Percentiles rank a stretch among this genome's conserved stretches.
Evolutionary conservation across 305 asterid species (phyloP).

Genomic region (Fraxinus velutina): DNA sequence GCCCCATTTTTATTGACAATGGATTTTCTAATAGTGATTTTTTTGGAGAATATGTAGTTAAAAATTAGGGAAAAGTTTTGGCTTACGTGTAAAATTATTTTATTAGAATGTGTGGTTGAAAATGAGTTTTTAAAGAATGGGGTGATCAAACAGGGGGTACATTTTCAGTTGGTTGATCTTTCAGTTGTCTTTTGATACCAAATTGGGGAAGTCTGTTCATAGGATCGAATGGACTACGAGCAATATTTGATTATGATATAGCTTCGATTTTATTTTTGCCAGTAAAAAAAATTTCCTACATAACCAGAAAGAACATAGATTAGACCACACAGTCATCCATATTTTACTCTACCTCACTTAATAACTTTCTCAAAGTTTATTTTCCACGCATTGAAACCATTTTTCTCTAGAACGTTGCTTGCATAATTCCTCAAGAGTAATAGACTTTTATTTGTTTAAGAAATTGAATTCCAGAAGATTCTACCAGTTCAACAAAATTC

Average conservation of each 20-base stretch:
- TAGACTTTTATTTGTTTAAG: background rate
- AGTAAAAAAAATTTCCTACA: background rate
- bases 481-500: background rate
- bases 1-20: background rate
- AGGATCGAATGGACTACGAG: background rate
- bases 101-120: background rate
- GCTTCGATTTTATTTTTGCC: background rate
- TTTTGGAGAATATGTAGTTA: background rate
- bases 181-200: background rate
- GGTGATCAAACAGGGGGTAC: background rate
- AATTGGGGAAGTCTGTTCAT: background rate
- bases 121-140: background rate
- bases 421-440: background rate
- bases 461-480: conserved; percentile 7
- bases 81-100: background rate
- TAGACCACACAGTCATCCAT: background rate
- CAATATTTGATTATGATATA: background rate
- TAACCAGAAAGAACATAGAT: background rate
- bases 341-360: background rate
- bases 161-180: background rate
- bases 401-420: background rate
- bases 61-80: background rate
- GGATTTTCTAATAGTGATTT: background rate
- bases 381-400: background rate
- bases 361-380: background rate